Evolutionary conservation across 2,329 filamentous ascomycete genomes (phyloP), one percentile per base, ranked within the genome.

Genomic region (Calonectria leucothoes): DNA sequence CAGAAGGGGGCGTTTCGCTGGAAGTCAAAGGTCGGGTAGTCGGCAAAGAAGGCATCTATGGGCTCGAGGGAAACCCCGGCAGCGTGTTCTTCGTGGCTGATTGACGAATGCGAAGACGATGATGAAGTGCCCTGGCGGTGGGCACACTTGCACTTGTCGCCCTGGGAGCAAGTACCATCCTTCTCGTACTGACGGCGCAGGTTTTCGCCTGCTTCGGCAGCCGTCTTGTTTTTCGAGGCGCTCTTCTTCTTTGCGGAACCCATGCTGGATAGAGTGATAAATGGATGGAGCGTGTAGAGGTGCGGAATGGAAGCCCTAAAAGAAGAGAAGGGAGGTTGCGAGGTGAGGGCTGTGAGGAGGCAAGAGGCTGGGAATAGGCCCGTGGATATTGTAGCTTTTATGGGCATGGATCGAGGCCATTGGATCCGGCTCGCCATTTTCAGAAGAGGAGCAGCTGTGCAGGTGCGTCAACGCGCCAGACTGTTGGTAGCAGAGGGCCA

Each of bases 31-130:
- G 12, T 23, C 4, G 70, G 55, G 12, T 74, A 76, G 6, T 52
- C 39, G 8, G 69, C 42, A 6, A 77, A 77, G 49, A 69, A 78
- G 2, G 55, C 27, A 2, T 75, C 70, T 17, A 78, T 70, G 15
- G 71, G 72, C 23, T 66, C 61, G 0, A 63, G 51, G 11, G 61
- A 5, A 12, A 20, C 55, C 0, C 55, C 55, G 4, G 27, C 35
- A 5, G 52, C 45, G 29, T 15, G n/a, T 15, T 15, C 39, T 10
- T 8, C 39, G 8, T 25, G 51, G 12, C 31, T 12, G 23, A 7
- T 23, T 15, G 31, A 8, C 10, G 52, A 37, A 14, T 17, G 6
- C 4, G 31, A 42, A 15, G 51, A 42, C 11, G 35, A 35, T 4
- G 65, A 45, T 15, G 66, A 49, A 14, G 42, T 23, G 52, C 2